These are phyloP conservation scores for Solanum lycopersicoides DNA, from an alignment of 257 asterid genomes.

Conservation along the genomic window DNA sequence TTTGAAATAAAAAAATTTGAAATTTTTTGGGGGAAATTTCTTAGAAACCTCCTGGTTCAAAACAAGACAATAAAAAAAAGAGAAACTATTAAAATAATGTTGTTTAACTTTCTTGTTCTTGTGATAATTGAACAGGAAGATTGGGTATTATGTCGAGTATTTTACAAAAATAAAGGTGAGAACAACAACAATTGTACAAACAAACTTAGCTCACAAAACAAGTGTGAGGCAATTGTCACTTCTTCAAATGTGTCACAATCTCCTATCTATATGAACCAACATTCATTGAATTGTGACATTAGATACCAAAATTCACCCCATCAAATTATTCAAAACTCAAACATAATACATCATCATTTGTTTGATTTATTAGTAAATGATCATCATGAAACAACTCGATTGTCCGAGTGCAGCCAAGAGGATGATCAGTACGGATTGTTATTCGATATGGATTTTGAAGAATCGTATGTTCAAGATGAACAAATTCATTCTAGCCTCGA, in stretches of 20 bases:
- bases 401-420: not conserved
- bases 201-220: conserved; percentile 6
- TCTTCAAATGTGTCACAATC: conserved; percentile 6
- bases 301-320: conserved; percentile 12
- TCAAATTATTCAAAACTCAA: conserved; percentile 13
- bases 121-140: conserved; percentile 51
- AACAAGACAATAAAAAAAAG: not conserved
- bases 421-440: conserved; percentile 20
- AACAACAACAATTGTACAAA: conserved; percentile 2
- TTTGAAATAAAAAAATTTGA: not conserved
- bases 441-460: conserved; percentile 19
- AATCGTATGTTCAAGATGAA: not conserved
- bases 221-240: not conserved
- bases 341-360: not conserved
- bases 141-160: conserved; percentile 78
- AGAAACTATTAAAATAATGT: not conserved
- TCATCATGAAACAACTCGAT: not conserved
- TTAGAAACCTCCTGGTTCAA: not conserved
- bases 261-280: not conserved
- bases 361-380: conserved; percentile 1
- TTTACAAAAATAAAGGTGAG: conserved; percentile 51
- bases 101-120: not conserved
- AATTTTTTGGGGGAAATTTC: conserved; percentile 18
- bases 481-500: conserved; percentile 2
- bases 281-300: conserved; percentile 17